Evolutionary conservation across 148 eudicot species (phyloP).

Genomic region (Rhododendron simsii): DNA sequence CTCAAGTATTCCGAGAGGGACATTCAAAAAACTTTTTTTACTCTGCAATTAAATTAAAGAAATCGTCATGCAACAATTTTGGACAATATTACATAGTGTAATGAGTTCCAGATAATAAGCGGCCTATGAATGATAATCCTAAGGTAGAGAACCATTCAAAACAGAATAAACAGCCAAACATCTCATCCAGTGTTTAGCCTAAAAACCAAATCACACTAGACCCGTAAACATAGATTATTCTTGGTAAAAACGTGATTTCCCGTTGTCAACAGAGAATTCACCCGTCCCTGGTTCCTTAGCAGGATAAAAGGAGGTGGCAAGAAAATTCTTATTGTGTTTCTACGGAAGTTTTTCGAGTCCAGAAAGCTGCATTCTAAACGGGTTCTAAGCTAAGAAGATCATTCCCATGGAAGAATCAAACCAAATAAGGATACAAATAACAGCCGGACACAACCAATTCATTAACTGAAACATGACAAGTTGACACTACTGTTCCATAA

Average conservation of each 20-base stretch:
- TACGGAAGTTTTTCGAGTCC: neutral
- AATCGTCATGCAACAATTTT: neutral
- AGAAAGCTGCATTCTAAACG: neutral
- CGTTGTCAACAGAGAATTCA: neutral
- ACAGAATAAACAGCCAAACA: neutral
- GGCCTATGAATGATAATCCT: neutral
- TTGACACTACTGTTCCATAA: neutral
- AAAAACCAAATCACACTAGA: neutral
- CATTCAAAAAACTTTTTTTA: neutral
- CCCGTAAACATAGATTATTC: neutral
- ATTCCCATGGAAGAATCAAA: neutral
- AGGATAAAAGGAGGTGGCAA: neutral
- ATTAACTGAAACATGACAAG: neutral
- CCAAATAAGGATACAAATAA: neutral
- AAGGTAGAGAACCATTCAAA: neutral
- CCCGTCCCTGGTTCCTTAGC: neutral
- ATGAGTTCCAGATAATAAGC: neutral
- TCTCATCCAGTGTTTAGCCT: neutral
- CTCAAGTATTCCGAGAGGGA: neutral
- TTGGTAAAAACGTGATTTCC: neutral
- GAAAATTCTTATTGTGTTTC: neutral
- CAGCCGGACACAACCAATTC: neutral
- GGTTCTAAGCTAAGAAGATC: neutral
- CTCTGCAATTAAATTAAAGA: constrained; percentile 7
- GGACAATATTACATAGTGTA: neutral